phyloP scores from a whole-genome alignment of 495 filamentous ascomycete species.

The Penicillium manginii region DNA sequence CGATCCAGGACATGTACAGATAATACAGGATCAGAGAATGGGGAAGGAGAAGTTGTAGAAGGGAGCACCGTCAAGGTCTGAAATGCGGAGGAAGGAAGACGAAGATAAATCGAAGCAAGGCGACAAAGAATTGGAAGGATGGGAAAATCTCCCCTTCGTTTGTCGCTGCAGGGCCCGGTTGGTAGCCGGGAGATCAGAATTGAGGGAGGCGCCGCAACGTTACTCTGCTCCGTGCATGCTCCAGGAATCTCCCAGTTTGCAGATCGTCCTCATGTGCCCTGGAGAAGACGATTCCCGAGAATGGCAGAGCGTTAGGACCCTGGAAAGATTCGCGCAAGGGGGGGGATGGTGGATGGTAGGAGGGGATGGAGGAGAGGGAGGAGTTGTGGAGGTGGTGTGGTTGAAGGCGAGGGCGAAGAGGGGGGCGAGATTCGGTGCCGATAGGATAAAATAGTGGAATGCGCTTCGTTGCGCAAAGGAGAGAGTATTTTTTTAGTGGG shows the following conservation, averaged over 20 bases:
- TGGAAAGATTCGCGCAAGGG: conserved; percentile 48
- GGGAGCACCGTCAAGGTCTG: conserved; percentile 6
- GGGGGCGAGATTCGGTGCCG: conserved; percentile 11
- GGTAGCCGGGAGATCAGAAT: conserved; percentile 39
- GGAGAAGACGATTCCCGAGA: conserved; percentile 36
- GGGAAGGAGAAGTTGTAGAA: conserved; percentile 29
- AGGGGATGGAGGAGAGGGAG: conserved; percentile 15
- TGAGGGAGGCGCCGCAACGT: conserved; percentile 38
- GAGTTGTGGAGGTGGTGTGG: conserved; percentile 6
- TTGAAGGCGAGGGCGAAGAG: background rate
- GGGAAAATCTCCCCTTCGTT: conserved; percentile 40
- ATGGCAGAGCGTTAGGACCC: conserved; percentile 37
- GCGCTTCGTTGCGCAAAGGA: conserved; percentile 42
- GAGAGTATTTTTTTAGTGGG: conserved; percentile 39
- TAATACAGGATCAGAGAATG: conserved; percentile 33
- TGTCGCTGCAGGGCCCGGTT: conserved; percentile 30
- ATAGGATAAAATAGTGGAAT: conserved; percentile 38
- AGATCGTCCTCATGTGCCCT: conserved; percentile 50
- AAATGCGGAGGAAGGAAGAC: background rate
- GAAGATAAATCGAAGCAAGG: conserved; percentile 44
- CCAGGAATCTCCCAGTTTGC: conserved; percentile 51
- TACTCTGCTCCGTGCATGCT: conserved; percentile 55
- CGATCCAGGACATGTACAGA: conserved; percentile 42
- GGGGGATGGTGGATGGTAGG: conserved; percentile 26
- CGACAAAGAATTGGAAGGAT: conserved; percentile 38